Base-by-base conservation (phyloP, 2,329 filamentous ascomycete species). In the Calonectria naviculata region DNA sequence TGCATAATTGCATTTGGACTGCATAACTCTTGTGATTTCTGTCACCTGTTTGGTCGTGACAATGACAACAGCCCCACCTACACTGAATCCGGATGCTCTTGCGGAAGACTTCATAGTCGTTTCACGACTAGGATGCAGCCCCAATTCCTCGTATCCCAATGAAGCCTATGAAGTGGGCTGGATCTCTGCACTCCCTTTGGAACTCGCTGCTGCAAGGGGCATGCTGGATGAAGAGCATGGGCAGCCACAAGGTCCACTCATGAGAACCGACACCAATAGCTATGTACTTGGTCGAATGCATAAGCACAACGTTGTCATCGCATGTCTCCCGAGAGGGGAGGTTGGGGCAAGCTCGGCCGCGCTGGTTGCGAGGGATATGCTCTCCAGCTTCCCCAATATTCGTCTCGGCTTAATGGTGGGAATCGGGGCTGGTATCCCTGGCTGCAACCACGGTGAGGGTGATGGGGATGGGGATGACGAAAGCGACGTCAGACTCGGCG, bases 341-440 rank as follows among this genome's bases (percentile, higher is more conserved):
- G 42, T 24, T 21, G 42, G 42, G 7, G 3, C 19, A 9, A 9
- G 1, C n/a, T 21, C 42, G 7, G 42, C 42, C 10, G 42, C 42
- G 1, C 1, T 44, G 3, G 42, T 44, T 1, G 42, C 42, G 8
- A 44, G 5, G 7, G n/a, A 44, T 12, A 44, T 44, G 42, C 17
- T 44, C 1, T 5, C 5, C 3, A 44, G n/a, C 7, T 44, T 44
- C n/a, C 42, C 42, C 7, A 44, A 24, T 44, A 44, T 44, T 44
- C 42, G 42, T 12, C n/a, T 44, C 21, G 42, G 42, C 17, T 44
- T 44, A 24, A 44, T 44, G 42, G 42, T 44, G 5, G 42, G 42
- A 5, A 44, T 44, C 10, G 42, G 42, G 19, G 42, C 42, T 7
- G 42, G 42, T 44, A 44, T 44, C 19, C 42, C 42, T 81, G 41